Conservation (phyloP, 768 basidiomycete species). For the Lactarius indigo region DNA sequence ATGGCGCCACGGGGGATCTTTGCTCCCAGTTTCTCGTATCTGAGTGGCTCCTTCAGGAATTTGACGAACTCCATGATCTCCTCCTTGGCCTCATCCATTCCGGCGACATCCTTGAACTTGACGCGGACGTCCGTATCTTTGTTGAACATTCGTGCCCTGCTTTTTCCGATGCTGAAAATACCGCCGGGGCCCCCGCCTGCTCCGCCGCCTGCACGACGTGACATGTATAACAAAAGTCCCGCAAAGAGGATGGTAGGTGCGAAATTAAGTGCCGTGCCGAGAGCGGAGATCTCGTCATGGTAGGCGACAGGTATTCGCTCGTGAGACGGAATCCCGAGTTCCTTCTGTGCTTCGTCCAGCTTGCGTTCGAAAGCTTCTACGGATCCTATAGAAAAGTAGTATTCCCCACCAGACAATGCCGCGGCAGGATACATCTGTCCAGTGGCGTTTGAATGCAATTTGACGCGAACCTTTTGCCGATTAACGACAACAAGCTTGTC, state of each 20-base stretch:
- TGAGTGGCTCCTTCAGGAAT: slow-evolving; percentile 92
- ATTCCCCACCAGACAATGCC: slow-evolving; percentile 54
- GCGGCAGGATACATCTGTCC: slow-evolving; percentile 70
- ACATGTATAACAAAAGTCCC: slow-evolving; percentile 87
- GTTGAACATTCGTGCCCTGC: slow-evolving; percentile 91
- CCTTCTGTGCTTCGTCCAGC: slow-evolving; percentile 88
- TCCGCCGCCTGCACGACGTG: slow-evolving; percentile 60
- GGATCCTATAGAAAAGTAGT: slow-evolving; percentile 96
- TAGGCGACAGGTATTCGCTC: slow-evolving; percentile 98
- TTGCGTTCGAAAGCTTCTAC: slow-evolving; percentile 96
- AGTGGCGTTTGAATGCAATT: slow-evolving; percentile 86
- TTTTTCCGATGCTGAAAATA: slow-evolving; percentile 97
- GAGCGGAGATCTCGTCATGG: slow-evolving; percentile 86
- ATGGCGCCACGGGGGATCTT: slow-evolving; percentile 97
- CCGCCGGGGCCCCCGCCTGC: slow-evolving; percentile 71
- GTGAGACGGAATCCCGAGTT: slow-evolving; percentile 85
- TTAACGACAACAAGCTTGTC: slow-evolving; percentile 93
- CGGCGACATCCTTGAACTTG: slow-evolving; percentile 95
- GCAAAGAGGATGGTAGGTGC: slow-evolving; percentile 92
- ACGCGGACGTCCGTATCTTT: slow-evolving; percentile 92
- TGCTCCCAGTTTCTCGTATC: slow-evolving; percentile 94
- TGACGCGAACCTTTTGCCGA: slow-evolving; percentile 84
- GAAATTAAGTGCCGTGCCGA: slow-evolving; percentile 80
- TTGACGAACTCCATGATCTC: slow-evolving; percentile 99
- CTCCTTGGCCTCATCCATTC: slow-evolving; percentile 99